phyloP scores from a whole-genome alignment of 2,329 filamentous ascomycete genomes.

The Metarhizium anisopliae region DNA sequence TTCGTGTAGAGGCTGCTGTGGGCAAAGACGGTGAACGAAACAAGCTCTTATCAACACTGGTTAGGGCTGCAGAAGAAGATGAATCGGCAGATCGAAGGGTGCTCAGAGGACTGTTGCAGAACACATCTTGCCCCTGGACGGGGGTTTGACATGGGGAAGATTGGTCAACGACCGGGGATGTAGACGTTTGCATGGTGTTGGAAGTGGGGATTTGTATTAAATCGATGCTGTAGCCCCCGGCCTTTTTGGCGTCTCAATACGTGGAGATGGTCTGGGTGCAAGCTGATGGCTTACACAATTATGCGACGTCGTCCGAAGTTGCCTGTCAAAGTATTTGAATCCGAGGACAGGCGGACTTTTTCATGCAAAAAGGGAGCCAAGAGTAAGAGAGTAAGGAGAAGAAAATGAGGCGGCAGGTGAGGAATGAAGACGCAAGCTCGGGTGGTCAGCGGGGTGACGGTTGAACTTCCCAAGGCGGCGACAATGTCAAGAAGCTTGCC shows the following conservation, averaged over 20 bases:
- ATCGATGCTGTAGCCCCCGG: conserved; percentile 2
- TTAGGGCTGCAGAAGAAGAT: background rate
- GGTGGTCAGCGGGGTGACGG: background rate
- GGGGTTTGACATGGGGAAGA: background rate
- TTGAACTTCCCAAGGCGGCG: background rate
- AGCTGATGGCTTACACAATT: background rate
- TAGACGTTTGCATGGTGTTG: conserved; percentile 15
- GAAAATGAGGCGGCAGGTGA: too few relatives aligned
- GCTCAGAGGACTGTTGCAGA: background rate
- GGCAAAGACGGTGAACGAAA: background rate
- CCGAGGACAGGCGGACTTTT: background rate
- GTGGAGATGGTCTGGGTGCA: background rate
- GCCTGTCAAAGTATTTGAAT: background rate
- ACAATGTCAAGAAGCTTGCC: background rate
- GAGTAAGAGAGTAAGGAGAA: background rate
- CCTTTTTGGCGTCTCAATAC: background rate
- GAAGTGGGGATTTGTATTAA: conserved; percentile 9
- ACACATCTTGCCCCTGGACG: conserved; percentile 7
- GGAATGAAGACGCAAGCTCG: background rate
- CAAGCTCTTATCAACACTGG: background rate
- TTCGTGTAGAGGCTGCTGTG: background rate
- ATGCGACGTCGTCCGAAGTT: background rate
- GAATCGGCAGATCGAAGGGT: background rate
- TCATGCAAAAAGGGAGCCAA: background rate
- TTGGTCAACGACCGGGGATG: conserved; percentile 1